phyloP scores from a whole-genome alignment of 2,329 filamentous ascomycete species.

The Domatiomyces globalis region DNA sequence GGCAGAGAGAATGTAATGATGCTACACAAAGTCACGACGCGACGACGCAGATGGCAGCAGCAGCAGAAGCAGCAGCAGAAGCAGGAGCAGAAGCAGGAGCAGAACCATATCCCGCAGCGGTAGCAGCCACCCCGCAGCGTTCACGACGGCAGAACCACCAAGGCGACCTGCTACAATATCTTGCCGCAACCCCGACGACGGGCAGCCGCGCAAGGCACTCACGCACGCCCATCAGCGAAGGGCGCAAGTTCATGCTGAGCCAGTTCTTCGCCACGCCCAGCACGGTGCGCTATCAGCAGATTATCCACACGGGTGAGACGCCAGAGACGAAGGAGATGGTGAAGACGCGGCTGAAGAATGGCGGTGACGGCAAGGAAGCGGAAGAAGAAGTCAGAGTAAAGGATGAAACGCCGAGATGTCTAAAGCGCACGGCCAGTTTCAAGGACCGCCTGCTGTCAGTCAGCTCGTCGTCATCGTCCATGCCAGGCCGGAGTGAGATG shows the following conservation, averaged over 20 bases:
- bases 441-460: constrained; percentile 17
- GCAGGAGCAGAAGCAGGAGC: no score
- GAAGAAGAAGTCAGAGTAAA: neutral
- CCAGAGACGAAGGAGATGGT: constrained; percentile 4
- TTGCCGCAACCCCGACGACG: constrained; percentile 1
- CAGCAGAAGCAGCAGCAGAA: neutral
- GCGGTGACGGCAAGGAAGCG: neutral
- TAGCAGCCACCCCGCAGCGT: neutral
- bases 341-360: constrained; percentile 15
- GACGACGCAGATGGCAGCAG: neutral
- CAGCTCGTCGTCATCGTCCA: neutral
- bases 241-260: constrained; percentile 31
- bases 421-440: constrained; percentile 16
- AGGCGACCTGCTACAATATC: constrained; percentile 2
- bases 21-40: neutral
- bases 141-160: neutral
- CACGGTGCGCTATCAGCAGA: constrained; percentile 29
- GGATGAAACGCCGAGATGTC: constrained; percentile 15
- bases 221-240: constrained; percentile 30
- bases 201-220: constrained; percentile 8
- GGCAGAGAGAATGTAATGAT: constrained; percentile 11
- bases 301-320: constrained; percentile 12
- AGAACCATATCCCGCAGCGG: neutral
- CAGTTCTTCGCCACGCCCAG: constrained; percentile 34
- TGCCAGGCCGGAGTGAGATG: constrained; percentile 3